These are phyloP conservation scores for Phaeosphaeriaceae sp. DNA, from an alignment of 2,329 filamentous ascomycete species.

Conservation along the genomic window DNA sequence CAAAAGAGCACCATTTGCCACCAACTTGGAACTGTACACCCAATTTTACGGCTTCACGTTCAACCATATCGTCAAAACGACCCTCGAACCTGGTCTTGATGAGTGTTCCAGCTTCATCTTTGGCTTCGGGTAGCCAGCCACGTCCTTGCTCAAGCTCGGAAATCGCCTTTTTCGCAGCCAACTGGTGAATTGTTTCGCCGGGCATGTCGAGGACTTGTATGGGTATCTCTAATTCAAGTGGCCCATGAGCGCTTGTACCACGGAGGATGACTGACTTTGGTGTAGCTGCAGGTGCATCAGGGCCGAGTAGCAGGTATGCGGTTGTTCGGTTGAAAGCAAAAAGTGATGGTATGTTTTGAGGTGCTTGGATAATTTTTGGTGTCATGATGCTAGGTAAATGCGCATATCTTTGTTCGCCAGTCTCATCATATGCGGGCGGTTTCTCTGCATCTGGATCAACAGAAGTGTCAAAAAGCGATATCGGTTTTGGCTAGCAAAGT, in stretches of 20 bases:
- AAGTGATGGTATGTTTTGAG: constrained; percentile 66
- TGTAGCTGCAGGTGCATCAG: constrained; percentile 53
- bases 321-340: constrained; percentile 71
- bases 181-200: constrained; percentile 69
- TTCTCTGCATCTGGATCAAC: constrained; percentile 53
- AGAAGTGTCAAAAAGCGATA: constrained; percentile 66
- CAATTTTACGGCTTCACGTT: constrained; percentile 69
- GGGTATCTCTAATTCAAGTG: constrained; percentile 69
- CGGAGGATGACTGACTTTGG: constrained; percentile 65
- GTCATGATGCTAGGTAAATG: constrained; percentile 60
- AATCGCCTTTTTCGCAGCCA: constrained; percentile 71
- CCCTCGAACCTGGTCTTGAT: constrained; percentile 53
- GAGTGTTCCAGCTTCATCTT: constrained; percentile 46
- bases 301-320: constrained; percentile 69
- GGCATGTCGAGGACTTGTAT: constrained; percentile 57
- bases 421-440: constrained; percentile 31
- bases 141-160: constrained; percentile 73
- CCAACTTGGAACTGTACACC: constrained; percentile 71
- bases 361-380: constrained; percentile 69
- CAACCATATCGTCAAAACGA: constrained; percentile 65
- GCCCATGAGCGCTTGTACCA: constrained; percentile 63
- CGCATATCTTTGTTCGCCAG: constrained; percentile 50
- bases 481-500: constrained; percentile 48
- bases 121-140: constrained; percentile 61
- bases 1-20: constrained; percentile 75